These are phyloP conservation scores for Aspergillus conjunctus DNA, from an alignment of 495 filamentous ascomycete genomes.

Conservation along the genomic window DNA sequence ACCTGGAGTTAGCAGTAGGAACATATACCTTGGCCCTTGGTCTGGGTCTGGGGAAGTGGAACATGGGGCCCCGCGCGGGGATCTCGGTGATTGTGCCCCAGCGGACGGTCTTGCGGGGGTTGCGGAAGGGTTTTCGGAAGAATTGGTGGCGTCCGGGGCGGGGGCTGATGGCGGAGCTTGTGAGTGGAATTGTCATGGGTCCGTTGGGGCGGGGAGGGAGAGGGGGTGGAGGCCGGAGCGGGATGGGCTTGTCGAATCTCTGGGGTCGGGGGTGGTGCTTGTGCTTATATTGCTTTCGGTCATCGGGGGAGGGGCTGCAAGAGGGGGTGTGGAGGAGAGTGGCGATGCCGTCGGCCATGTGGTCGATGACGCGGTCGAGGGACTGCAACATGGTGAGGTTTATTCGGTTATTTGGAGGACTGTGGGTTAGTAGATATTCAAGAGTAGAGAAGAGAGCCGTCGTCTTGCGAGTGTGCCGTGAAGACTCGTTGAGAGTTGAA, in stretches of 20 bases:
- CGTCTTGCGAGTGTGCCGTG: background rate
- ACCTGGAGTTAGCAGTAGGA: too few species aligned
- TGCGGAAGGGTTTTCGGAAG: background rate
- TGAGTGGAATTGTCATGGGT: background rate
- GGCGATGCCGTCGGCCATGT: conserved; percentile 8
- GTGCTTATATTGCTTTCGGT: background rate
- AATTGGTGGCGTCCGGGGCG: background rate
- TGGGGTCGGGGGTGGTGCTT: background rate
- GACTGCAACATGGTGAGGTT: background rate
- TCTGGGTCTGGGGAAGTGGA: background rate
- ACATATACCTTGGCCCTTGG: background rate
- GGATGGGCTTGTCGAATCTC: background rate
- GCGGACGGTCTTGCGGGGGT: conserved; percentile 16
- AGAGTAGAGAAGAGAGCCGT: background rate
- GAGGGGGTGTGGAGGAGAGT: background rate
- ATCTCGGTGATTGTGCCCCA: conserved; percentile 19
- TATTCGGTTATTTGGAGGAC: too few species aligned
- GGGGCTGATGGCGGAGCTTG: background rate
- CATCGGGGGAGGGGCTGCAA: background rate
- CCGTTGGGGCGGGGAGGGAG: conserved; percentile 1
- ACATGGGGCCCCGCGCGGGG: background rate
- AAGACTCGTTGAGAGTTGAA: background rate
- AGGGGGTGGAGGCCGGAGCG: conserved; percentile 1
- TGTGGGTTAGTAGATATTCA: background rate
- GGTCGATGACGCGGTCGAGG: conserved; percentile 8